These are phyloP conservation scores for Blastobotrys terrestris DNA, from an alignment of 805 yeast species.

Conservation along the genomic window DNA sequence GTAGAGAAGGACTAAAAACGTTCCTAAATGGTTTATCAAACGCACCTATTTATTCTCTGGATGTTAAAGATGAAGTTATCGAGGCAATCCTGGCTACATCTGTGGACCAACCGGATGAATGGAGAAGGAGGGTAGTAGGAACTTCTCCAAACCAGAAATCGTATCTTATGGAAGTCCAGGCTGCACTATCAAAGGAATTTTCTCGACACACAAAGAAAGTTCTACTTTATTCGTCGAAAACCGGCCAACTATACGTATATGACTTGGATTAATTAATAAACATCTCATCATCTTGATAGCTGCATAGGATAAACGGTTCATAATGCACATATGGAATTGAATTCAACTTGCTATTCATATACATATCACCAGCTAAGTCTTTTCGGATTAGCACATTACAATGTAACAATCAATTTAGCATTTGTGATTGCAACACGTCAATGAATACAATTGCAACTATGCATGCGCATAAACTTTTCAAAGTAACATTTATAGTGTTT, in stretches of 20 bases:
- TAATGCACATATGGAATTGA: too few species aligned
- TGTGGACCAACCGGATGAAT: slow-evolving; percentile 33
- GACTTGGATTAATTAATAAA: slow-evolving; percentile 33
- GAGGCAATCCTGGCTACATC: slow-evolving; percentile 53
- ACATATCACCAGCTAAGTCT: too few species aligned
- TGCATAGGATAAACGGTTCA: too few species aligned
- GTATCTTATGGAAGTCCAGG: slow-evolving; percentile 68
- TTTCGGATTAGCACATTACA: too few species aligned
- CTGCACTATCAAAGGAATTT: slow-evolving; percentile 64
- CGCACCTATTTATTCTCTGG: slow-evolving; percentile 75
- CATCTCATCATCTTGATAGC: background rate
- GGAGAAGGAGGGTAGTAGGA: slow-evolving; percentile 79
- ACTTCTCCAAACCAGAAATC: slow-evolving; percentile 78
- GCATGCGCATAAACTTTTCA: too few species aligned
- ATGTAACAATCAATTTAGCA: too few species aligned
- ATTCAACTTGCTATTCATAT: too few species aligned
- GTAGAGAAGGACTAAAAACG: slow-evolving; percentile 52
- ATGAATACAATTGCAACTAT: too few species aligned
- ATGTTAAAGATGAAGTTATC: slow-evolving; percentile 73
- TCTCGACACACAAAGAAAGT: slow-evolving; percentile 69
- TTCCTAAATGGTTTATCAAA: slow-evolving; percentile 49
- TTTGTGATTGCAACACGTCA: too few species aligned
- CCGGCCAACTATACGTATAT: slow-evolving; percentile 61
- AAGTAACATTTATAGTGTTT: too few species aligned
- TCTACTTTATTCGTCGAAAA: slow-evolving; percentile 68